Percentiles rank a stretch among this genome's conserved stretches.
These are phyloP conservation scores for Allantophomopsis lycopodina DNA, from an alignment of 2,329 filamentous ascomycete genomes.

Conservation along the genomic window DNA sequence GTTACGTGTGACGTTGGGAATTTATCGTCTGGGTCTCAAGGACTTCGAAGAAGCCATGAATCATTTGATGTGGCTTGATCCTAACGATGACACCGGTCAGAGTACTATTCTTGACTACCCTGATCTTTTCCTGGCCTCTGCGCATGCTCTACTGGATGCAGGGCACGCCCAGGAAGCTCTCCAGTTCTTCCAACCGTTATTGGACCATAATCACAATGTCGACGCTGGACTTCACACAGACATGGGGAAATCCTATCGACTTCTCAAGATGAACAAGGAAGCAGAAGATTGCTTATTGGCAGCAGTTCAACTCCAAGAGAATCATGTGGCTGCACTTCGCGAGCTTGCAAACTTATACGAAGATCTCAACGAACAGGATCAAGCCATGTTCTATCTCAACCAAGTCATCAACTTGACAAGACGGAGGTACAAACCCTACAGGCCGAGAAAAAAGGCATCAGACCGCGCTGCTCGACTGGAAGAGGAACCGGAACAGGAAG, in stretches of 20 bases:
- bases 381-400: slow-evolving; percentile 64
- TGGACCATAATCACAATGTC: slow-evolving; percentile 29
- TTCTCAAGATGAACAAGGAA: slow-evolving; percentile 45
- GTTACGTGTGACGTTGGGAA: slow-evolving; percentile 68
- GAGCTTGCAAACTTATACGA: slow-evolving; percentile 80
- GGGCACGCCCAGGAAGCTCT: slow-evolving; percentile 39
- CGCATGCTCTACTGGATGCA: slow-evolving; percentile 38
- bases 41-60: slow-evolving; percentile 57
- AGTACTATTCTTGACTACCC: slow-evolving; percentile 49
- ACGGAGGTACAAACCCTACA: slow-evolving; percentile 25
- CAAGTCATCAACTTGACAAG: slow-evolving; percentile 50
- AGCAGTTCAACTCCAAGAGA: slow-evolving; percentile 57
- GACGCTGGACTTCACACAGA: slow-evolving; percentile 26
- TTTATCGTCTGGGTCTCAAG: slow-evolving; percentile 65
- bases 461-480: not conserved
- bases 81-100: slow-evolving; percentile 34
- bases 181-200: slow-evolving; percentile 40
- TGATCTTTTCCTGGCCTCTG: slow-evolving; percentile 66
- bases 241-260: slow-evolving; percentile 53
- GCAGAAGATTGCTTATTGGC: slow-evolving; percentile 69
- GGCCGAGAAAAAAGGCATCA: slow-evolving; percentile 13
- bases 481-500: too few species aligned
- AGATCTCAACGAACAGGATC: slow-evolving; percentile 54
- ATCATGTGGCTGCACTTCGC: slow-evolving; percentile 63
- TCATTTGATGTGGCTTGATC: slow-evolving; percentile 59